These are phyloP conservation scores for Ampelomyces quisqualis DNA, from an alignment of 2,329 filamentous ascomycete genomes.

Conservation along the genomic window DNA sequence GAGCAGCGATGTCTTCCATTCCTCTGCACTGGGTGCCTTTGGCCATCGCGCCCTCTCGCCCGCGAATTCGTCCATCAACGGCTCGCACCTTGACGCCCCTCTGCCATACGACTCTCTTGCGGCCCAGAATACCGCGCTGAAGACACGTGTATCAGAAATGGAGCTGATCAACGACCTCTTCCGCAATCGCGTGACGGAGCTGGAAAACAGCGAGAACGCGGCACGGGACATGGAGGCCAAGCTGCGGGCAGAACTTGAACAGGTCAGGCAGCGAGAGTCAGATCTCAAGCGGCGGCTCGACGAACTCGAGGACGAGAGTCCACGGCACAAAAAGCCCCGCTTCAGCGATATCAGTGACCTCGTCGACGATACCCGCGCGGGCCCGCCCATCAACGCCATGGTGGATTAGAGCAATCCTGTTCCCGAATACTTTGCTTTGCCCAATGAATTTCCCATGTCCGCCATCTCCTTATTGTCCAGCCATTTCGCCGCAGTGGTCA, in stretches of 20 bases:
- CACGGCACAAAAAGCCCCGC: conserved; percentile 52
- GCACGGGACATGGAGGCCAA: conserved; percentile 59
- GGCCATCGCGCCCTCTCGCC: conserved; percentile 56
- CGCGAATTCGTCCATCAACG: conserved; percentile 58
- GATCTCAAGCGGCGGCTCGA: conserved; percentile 80
- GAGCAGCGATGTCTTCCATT: conserved; percentile 65
- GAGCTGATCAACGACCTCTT: conserved; percentile 85
- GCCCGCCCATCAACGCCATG: conserved; percentile 37
- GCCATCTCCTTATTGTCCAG: conserved; percentile 6
- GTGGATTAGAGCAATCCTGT: conserved; percentile 21
- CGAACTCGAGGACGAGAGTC: conserved; percentile 55
- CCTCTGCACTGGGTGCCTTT: conserved; percentile 49
- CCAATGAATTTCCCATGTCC: conserved; percentile 24
- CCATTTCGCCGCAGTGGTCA: conserved; percentile 2
- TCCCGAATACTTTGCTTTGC: conserved; percentile 9
- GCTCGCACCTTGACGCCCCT: conserved; percentile 66
- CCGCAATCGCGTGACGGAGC: conserved; percentile 65
- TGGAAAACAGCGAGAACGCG: conserved; percentile 73
- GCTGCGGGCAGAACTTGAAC: conserved; percentile 65
- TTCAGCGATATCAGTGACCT: conserved; percentile 56
- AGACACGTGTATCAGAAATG: conserved; percentile 90
- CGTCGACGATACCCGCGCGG: conserved; percentile 48
- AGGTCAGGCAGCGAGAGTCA: conserved; percentile 75
- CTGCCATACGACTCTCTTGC: conserved; percentile 79
- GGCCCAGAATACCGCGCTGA: conserved; percentile 80